Evolutionary conservation across 306 rosid genomes (phyloP), one percentile per base, ranked within the genome.

Genomic region (Vigna nakashimae): DNA sequence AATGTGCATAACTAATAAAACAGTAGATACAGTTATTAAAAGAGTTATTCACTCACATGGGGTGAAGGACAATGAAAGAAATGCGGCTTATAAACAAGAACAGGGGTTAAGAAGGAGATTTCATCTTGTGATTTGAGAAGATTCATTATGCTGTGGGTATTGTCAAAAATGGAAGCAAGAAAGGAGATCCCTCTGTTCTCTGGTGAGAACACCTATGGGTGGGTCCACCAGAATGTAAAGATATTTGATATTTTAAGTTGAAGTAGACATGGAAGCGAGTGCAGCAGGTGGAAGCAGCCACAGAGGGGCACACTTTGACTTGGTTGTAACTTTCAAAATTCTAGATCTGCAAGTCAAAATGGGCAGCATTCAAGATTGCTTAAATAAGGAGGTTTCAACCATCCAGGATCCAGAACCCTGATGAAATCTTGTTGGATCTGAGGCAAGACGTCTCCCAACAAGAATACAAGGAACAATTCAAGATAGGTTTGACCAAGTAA

Each of bases 191-290:
- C 65, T 14, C 18, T 59, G 40, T 59, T 13, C 38, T 26, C 40
- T 4, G 18, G 65, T 59, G 65, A 59, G 17, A 5, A 28, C 17
- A 11, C 9, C 40, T 58, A 59, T 28, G 40, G 40, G 40, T 59
- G 40, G 65, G 18, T 40, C 65, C 65, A 28, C 22, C 20, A 60
- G 5, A 60, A 60, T 0, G 5, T 2, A 60, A 30, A 60, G 67
- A 60, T 60, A 60, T 32, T 60, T 58, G 67, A 60, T 60, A 60
- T 32, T 60, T 58, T 60, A 13, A 30, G 43, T 28, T 14, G 67
- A 32, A 60, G 43, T 59, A 59, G 12, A 60, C 22, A 5, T 14
- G 32, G 67, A 60, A 60, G 32, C 6, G 8, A 15, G 7, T 60
- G 11, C 18, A 60, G 7, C 1, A 7, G 67, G 43, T 60, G 67